Evolutionary conservation across 345 rosid genomes (phyloP), one percentile per base, ranked within the genome.

Genomic region (Firmiana major): DNA sequence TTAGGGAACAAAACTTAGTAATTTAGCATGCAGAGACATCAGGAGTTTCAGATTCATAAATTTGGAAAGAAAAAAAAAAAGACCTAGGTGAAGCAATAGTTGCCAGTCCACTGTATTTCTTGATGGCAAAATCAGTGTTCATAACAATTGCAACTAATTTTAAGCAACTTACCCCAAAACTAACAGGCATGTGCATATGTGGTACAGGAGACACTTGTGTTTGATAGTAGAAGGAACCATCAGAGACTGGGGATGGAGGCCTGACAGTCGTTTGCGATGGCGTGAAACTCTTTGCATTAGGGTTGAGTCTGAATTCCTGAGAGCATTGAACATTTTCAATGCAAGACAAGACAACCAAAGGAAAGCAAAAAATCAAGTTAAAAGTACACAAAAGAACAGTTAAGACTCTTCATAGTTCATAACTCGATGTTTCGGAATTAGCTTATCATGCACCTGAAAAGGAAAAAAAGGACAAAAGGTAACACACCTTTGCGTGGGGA

Each of bases 251-350:
- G 63, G 98, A 82, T 65, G 76, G 84, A 69, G 93, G 97, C 83
- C 93, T 82, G 28, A 80, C 84, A 80, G 87, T 78, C 7, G 83
- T 58, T 74, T 86, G 90, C 73, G 92, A 72, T 68, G 92, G 97
- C 15, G 74, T 83, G 81, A 91, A 94, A 77, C 97, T 92, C 91
- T 92, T 91, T 21, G 98, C 99, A 38, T 96, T 89, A 51, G 98
- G 99, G 86, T 93, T 96, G 51, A 90, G 89, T 80, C 84, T 96
- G 84, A 96, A 96, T 87, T 92, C 99, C 99, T 96, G 91, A 73
- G 26, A 72, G 21, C 81, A 74, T 67, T 26, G 28, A 48, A 68
- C 57, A 66, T 6, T 55, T 79, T 43, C 65, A 58, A 22, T 12
- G 24, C 6, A 58, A 13, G 11, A 71, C 6, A 38, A 68, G 49